Evolutionary conservation across 2,329 filamentous ascomycete genomes (phyloP).

Genomic region (Ceratocystiopsis sp.): DNA sequence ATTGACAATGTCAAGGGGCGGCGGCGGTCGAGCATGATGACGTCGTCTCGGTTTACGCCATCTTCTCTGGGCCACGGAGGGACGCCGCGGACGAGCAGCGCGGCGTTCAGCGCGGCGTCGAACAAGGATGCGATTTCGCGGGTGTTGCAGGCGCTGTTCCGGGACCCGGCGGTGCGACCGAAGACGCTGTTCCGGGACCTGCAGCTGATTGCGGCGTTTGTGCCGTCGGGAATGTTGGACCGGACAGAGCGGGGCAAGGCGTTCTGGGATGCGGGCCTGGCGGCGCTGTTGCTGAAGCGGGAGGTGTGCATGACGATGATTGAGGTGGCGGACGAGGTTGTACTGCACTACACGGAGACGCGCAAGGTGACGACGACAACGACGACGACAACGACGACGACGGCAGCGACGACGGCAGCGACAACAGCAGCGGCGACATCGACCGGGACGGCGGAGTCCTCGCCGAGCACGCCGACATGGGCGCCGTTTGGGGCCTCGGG

Average conservation of each 20-base stretch:
- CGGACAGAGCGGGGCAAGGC: conserved; percentile 53
- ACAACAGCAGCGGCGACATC: background rate
- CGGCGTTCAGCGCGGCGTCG: conserved; percentile 21
- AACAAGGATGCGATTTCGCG: conserved; percentile 49
- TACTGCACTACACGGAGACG: conserved; percentile 44
- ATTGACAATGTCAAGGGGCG: conserved; percentile 56
- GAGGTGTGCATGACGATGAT: conserved; percentile 71
- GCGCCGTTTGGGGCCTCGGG: too few species aligned
- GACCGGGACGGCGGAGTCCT: background rate
- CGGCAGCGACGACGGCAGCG: too few species aligned
- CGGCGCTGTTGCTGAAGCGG: conserved; percentile 74
- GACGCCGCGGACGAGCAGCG: too few species aligned
- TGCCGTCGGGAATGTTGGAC: conserved; percentile 42
- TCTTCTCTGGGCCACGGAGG: too few species aligned
- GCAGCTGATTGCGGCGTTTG: conserved; percentile 55
- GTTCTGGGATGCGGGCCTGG: conserved; percentile 79
- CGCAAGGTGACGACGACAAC: conserved; percentile 6
- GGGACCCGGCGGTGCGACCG: conserved; percentile 51
- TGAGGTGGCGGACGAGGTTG: conserved; percentile 38
- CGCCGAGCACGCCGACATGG: too few species aligned
- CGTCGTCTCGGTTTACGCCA: conserved; percentile 8
- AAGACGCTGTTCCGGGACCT: conserved; percentile 68
- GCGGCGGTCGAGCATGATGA: conserved; percentile 41
- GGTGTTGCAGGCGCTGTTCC: conserved; percentile 50
- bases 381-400: too few species aligned